A percentile compares a stretch with the other conserved stretches of the same genome.
phyloP scores from a whole-genome alignment of 2,329 filamentous ascomycete genomes.

The Aspergillus udagawae region DNA sequence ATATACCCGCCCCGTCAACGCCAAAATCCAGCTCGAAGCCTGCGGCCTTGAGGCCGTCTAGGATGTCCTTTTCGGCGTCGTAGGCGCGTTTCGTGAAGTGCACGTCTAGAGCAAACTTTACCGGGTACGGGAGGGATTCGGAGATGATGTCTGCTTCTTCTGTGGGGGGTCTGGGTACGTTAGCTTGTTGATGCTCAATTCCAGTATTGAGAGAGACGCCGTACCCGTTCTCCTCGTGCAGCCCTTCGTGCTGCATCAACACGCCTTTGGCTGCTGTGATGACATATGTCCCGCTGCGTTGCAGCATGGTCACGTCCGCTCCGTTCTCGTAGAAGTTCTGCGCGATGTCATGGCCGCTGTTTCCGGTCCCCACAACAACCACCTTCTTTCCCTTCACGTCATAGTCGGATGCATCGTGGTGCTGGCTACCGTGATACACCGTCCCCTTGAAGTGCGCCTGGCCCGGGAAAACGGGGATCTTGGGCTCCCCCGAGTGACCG shows the following conservation, averaged over 20 bases:
- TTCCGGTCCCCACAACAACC: slow-evolving; percentile 48
- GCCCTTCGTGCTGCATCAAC: slow-evolving; percentile 42
- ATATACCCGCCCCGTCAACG: slow-evolving; percentile 40
- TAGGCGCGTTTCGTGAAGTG: slow-evolving; percentile 40
- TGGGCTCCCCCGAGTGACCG: slow-evolving; percentile 43
- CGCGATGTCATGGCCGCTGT: slow-evolving; percentile 49
- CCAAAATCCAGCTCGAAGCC: slow-evolving; percentile 45
- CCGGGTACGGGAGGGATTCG: slow-evolving; percentile 45
- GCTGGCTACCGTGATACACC: slow-evolving; percentile 43
- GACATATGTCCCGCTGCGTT: slow-evolving; percentile 50
- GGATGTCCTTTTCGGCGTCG: slow-evolving; percentile 39
- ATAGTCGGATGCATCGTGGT: slow-evolving; percentile 38
- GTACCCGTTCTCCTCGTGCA: slow-evolving; percentile 45
- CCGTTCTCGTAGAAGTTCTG: slow-evolving; percentile 50
- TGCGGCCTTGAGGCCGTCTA: slow-evolving; percentile 45
- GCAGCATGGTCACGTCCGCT: slow-evolving; percentile 51
- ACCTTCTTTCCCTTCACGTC: slow-evolving; percentile 42
- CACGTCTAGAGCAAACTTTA: slow-evolving; percentile 45
- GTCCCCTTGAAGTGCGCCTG: slow-evolving; percentile 41
- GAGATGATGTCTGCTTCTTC: slow-evolving; percentile 50
- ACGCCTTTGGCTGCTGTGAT: slow-evolving; percentile 44
- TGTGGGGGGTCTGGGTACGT: slow-evolving; percentile 37
- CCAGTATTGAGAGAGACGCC: not conserved
- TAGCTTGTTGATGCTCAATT: not conserved
- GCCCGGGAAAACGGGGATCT: slow-evolving; percentile 39